Evolutionary conservation across 225 moss, liverwort and hornwort species (phyloP), one percentile per base, ranked within the genome.

Genomic region (Pleurozium schreberi): DNA sequence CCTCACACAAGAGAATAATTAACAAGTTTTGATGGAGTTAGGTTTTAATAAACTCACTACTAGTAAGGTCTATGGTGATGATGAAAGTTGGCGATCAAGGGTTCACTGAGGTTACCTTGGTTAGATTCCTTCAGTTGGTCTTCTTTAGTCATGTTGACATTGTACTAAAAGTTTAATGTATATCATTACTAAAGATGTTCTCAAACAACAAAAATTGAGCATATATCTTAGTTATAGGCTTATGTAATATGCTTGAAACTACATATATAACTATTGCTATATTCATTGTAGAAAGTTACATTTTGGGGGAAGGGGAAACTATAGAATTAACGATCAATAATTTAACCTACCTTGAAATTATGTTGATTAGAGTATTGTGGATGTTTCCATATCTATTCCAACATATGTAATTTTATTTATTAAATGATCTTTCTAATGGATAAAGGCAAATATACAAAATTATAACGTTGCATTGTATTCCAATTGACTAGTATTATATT

Each of bases 221-320:
- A 66, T 18, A 34, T 6, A 33, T 62, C 36, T 55, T 2, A 26
- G 1, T 57, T 17, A 26, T 0, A 50, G 0, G 50, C 12, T 19
- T 59, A 26, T 19, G 45, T 36, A 49, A 61, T 38, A 27, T 27
- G 12, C 6, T 86, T 7, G 47, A 47, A 50, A 38, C 25, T 33
- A 38, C 0, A 0, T 19, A 1, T 17, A 47, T 57, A n/a, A 27
- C 22, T 28, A 20, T 3, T 80, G 4, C 9, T 0, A 1, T 40
- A 28, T 27, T 57, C 21, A 28, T 18, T 80, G 5, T 40, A 70
- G 83, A 77, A 33, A 70, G 18, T 38, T 49, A 69, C 5, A 47
- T 47, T 83, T 11, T 15, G 4, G 6, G 0, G 6, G 16, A 60
- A 25, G 8, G 4, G 2, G 26, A 25, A 62, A 50, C 30, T 80